phyloP scores from a whole-genome alignment of 2,329 filamentous ascomycete genomes.

The Fusarium sp. region DNA sequence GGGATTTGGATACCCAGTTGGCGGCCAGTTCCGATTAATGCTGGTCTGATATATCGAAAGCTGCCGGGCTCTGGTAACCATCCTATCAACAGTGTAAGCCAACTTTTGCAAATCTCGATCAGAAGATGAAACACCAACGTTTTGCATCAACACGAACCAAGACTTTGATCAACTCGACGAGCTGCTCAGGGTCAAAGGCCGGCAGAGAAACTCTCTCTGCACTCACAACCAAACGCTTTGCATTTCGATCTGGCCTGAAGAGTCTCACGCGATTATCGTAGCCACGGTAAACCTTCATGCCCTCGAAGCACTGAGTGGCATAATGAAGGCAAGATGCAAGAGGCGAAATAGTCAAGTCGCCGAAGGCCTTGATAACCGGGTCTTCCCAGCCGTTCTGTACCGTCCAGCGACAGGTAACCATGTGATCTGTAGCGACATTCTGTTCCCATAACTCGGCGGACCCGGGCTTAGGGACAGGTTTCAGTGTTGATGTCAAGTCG shows the following conservation, averaged over 20 bases:
- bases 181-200: not conserved
- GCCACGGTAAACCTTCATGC: not conserved
- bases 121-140: not conserved
- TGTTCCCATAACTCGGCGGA: not conserved
- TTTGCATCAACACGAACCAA: not conserved
- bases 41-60: not conserved
- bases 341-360: not conserved
- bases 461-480: not conserved
- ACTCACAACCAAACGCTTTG: not conserved
- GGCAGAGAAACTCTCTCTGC: not conserved
- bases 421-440: not conserved
- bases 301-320: not conserved
- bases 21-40: not conserved
- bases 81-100: not conserved
- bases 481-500: not conserved
- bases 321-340: conserved; percentile 1
- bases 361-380: not conserved
- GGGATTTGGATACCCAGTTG: not conserved
- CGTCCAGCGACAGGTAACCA: not conserved
- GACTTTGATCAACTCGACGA: not conserved
- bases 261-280: not conserved
- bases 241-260: not conserved
- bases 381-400: not conserved
- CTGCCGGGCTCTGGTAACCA: not conserved
- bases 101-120: not conserved